Base-by-base conservation (phyloP, 2,329 filamentous ascomycete species). In the Penicillium sp. region DNA sequence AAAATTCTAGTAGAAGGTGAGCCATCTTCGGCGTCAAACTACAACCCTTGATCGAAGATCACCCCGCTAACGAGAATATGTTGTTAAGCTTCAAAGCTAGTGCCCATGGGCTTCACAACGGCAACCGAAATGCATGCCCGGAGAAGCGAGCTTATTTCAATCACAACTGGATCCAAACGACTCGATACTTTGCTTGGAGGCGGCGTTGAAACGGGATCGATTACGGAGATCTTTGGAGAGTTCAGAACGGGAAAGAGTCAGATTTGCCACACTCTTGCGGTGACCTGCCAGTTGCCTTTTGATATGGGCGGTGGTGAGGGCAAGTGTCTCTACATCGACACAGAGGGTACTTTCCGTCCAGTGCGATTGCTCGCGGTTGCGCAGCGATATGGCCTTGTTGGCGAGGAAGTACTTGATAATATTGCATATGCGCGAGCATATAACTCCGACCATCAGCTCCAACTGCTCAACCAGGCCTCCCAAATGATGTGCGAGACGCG, bases 401-500 rank as follows among this genome's bases (percentile, higher is more conserved):
- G 94, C 18, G 94, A 99, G 75, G 95, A 99, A 73, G 94, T 99
- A 0, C 82, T 99, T 8, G 95, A 99, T 77, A 99, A 99, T 64
- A 92, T 99, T 53, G 95, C 95, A 3, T 99, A 99, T 72, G 95
- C 95, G 46, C 88, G 94, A 56, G 94, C 94, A 9, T 99, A 99
- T 79, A 99, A 99, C 73, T 97, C 93, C 0, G 94, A 99, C 62
- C 94, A 99, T 74, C 94, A 99, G 73, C 83, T 99, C 47, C 91
- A 96, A 71, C 82, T 99, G 7, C 85, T 99, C 58, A 94, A 94
- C 67, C 93, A 97, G 73, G 95, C 94, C 3, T 89, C 94, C 2
- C 86, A 91, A 58, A 99, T 99, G 94, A 99, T 99, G 95, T 97
- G 92, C 54, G 95, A 99, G 78, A 99, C 94, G 0, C 86, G 94